These are phyloP conservation scores for Gracilaria domingensis DNA, from an alignment of 23 red algal species.

Conservation along the genomic window DNA sequence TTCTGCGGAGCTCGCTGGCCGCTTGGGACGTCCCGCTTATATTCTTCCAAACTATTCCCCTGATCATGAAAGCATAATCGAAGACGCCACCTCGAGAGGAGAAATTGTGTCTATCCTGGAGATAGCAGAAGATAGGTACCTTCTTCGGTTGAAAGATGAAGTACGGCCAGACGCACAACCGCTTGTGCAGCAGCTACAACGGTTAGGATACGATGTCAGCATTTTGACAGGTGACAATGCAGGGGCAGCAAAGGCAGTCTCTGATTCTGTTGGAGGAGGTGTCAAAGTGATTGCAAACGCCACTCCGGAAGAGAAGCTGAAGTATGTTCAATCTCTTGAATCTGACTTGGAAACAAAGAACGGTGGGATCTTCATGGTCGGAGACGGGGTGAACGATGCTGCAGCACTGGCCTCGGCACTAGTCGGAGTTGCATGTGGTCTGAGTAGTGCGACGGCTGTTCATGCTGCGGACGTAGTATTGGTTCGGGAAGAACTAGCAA, in stretches of 20 bases:
- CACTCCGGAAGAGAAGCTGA: slow-evolving; percentile 83
- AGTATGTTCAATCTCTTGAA: slow-evolving; percentile 47
- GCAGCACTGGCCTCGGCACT: slow-evolving; percentile 81
- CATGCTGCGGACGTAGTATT: slow-evolving; percentile 91
- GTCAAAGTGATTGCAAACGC: slow-evolving; percentile 70
- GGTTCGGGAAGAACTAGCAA: slow-evolving; percentile 65
- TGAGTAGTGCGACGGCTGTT: slow-evolving; percentile 74
- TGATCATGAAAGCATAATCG: slow-evolving; percentile 23
- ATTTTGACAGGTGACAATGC: slow-evolving; percentile 85
- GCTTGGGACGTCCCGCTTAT: slow-evolving; percentile 44
- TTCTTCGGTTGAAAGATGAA: slow-evolving; percentile 78
- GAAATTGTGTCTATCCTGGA: slow-evolving; percentile 58
- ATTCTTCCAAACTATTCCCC: slow-evolving; percentile 11
- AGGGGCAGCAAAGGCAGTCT: slow-evolving; percentile 65
- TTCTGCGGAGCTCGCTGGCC: background rate
- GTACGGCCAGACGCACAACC: slow-evolving; percentile 61
- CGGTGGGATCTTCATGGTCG: slow-evolving; percentile 79
- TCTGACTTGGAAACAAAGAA: slow-evolving; percentile 25
- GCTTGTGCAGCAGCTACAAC: slow-evolving; percentile 43
- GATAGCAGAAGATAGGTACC: slow-evolving; percentile 31
- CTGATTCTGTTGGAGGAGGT: slow-evolving; percentile 33
- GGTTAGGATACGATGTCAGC: slow-evolving; percentile 42
- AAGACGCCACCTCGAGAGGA: slow-evolving; percentile 50
- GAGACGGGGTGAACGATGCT: slow-evolving; percentile 97
- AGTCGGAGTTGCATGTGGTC: slow-evolving; percentile 79